Conservation (phyloP, 2,329 filamentous ascomycete species). For the Calonectria henricotiae region DNA sequence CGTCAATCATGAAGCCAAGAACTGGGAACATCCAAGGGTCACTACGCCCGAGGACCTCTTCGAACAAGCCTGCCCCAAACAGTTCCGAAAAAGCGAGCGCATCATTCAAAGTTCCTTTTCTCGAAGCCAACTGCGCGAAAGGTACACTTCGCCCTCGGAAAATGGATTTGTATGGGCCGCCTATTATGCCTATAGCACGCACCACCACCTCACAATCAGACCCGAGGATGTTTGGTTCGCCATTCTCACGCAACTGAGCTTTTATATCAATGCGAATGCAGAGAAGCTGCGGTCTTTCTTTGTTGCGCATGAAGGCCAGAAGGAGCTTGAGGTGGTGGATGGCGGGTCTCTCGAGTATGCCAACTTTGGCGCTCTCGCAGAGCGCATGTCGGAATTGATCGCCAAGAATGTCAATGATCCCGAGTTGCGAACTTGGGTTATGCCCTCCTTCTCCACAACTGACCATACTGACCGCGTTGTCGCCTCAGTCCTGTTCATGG, state of each 20-base stretch:
- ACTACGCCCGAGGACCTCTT: background rate
- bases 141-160: slow-evolving; percentile 18
- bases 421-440: slow-evolving; percentile 64
- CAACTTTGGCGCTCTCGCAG: slow-evolving; percentile 48
- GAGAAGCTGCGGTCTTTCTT: slow-evolving; percentile 63
- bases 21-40: background rate
- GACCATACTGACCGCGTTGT: slow-evolving; percentile 61
- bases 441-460: slow-evolving; percentile 70
- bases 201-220: slow-evolving; percentile 65
- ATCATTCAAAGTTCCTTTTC: slow-evolving; percentile 24
- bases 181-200: slow-evolving; percentile 61
- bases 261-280: slow-evolving; percentile 65
- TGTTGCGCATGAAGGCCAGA: slow-evolving; percentile 60
- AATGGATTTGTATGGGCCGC: slow-evolving; percentile 61
- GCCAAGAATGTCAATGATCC: slow-evolving; percentile 61
- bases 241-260: slow-evolving; percentile 66
- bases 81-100: background rate
- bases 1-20: background rate
- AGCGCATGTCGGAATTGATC: slow-evolving; percentile 61
- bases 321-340: slow-evolving; percentile 34
- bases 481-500: slow-evolving; percentile 68
- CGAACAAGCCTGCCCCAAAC: background rate
- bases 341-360: slow-evolving; percentile 15
- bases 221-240: slow-evolving; percentile 71
- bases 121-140: background rate